A percentile compares a stretch with the other conserved stretches of the same genome.
Evolutionary conservation across 306 rosid species (phyloP).

Genomic region (Morella rubra): DNA sequence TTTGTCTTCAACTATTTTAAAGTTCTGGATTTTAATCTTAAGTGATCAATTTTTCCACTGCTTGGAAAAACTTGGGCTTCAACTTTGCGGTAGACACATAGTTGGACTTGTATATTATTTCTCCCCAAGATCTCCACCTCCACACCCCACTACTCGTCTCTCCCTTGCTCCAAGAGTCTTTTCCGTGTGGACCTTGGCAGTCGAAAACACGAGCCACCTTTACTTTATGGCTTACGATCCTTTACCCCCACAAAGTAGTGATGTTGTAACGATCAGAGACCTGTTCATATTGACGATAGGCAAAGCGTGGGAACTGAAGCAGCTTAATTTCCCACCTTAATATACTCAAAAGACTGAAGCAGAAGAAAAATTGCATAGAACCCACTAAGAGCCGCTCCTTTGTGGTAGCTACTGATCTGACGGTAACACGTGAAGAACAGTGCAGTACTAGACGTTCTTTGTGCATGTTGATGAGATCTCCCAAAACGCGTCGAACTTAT

Average conservation of each 20-base stretch:
- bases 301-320: conserved; percentile 3
- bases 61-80: conserved; percentile 31
- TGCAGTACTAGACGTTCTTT: too few species aligned
- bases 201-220: conserved; percentile 23
- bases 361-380: too few species aligned
- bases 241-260: conserved; percentile 24
- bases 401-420: too few species aligned
- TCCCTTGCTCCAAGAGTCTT: conserved; percentile 40
- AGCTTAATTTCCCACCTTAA: conserved; percentile 10
- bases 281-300: conserved; percentile 30
- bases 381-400: too few species aligned
- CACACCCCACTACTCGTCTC: neutral
- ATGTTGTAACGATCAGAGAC: neutral
- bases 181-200: conserved; percentile 76
- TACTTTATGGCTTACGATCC: conserved; percentile 42
- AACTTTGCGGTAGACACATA: conserved; percentile 66
- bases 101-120: conserved; percentile 48
- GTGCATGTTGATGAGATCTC: too few species aligned
- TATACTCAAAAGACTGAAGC: neutral
- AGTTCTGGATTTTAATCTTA: conserved; percentile 17
- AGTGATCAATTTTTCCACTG: conserved; percentile 43
- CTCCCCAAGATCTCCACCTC: neutral
- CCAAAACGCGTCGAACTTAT: too few species aligned
- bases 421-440: too few species aligned
- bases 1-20: neutral